Conservation (phyloP, 345 rosid species). For the Corchorus olitorius region DNA sequence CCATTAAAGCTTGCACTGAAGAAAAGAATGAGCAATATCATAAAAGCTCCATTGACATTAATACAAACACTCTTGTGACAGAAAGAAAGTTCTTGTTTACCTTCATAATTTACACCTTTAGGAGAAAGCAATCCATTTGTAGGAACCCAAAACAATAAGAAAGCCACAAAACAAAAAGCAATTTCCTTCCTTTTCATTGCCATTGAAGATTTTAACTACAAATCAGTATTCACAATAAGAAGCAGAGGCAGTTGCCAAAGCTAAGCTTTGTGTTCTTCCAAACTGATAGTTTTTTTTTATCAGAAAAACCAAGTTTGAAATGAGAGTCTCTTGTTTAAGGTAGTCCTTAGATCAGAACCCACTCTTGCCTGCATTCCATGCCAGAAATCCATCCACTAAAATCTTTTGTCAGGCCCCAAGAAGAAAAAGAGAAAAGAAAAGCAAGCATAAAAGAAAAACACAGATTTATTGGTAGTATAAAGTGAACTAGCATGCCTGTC, state of each 20-base stretch:
- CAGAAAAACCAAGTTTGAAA: neutral
- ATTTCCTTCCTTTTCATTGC: constrained; percentile 33
- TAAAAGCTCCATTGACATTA: neutral
- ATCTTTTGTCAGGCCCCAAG: constrained; percentile 52
- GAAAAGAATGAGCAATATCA: constrained; percentile 15
- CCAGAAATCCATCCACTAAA: constrained; percentile 55
- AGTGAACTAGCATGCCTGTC: constrained; percentile 12
- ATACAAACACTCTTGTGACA: constrained; percentile 9
- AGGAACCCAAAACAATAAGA: constrained; percentile 49
- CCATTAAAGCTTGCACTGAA: constrained; percentile 88
- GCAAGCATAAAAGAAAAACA: neutral
- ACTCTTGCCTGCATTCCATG: constrained; percentile 40
- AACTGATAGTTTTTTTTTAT: constrained; percentile 21
- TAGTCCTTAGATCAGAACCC: constrained; percentile 43
- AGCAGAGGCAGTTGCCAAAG: neutral
- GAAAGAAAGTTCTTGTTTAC: constrained; percentile 34
- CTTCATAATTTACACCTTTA: constrained; percentile 91
- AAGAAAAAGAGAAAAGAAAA: constrained; percentile 1
- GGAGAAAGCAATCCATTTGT: constrained; percentile 71
- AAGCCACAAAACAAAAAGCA: constrained; percentile 32
- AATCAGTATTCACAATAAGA: constrained; percentile 15
- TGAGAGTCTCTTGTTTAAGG: constrained; percentile 16
- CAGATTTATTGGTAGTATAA: constrained; percentile 15
- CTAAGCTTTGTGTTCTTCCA: constrained; percentile 10
- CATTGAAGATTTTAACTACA: constrained; percentile 34